Base-by-base conservation (phyloP, 495 filamentous ascomycete genomes). In the Neurospora sublineolata region DNA sequence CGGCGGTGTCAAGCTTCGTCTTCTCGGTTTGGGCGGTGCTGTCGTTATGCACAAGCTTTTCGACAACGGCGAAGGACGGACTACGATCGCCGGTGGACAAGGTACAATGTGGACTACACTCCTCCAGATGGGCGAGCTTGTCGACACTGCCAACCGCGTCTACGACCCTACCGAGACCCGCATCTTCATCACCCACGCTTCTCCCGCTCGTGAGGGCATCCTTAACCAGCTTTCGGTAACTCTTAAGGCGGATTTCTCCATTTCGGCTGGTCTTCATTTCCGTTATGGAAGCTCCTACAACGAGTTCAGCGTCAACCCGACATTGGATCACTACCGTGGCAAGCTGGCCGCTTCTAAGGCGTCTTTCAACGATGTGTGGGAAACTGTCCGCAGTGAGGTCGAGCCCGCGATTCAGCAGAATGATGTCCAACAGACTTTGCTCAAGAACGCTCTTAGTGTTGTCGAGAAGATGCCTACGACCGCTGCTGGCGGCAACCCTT, bases 1-100 rank as follows among this genome's bases (percentile, higher is more conserved):
- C 67, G 95, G 94, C 73, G 95, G 96, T 71, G 92, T 99, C 23
- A 97, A 97, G 88, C 89, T 99, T 68, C 93, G 96, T 75, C 86
- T 99, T 71, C 87, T 99, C 27, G 96, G 96, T 69, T 82, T 99
- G 68, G 96, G 96, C 69, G 95, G 96, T 75, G 96, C 96, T 0
- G 94, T 99, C 0, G 96, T 99, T 36, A 99, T 99, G 96, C 96
- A 99, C 85, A 99, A 99, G 86, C 88, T 99, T 10, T 99, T 99
- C 78, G 96, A 99, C 79, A 99, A 98, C 76, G 96, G 96, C 37
- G 96, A 99, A 77, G 96, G 96, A 69, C 89, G 94, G 79, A 99
- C 96, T 39, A 98, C 96, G 0, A 98, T 99, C 80, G 95, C 96
- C 33, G 96, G 96, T 77, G 96, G 96, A 33, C 96, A 98, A 80